Base-by-base conservation (phyloP, 768 basidiomycete species). In the Albatrellus ellisii region DNA sequence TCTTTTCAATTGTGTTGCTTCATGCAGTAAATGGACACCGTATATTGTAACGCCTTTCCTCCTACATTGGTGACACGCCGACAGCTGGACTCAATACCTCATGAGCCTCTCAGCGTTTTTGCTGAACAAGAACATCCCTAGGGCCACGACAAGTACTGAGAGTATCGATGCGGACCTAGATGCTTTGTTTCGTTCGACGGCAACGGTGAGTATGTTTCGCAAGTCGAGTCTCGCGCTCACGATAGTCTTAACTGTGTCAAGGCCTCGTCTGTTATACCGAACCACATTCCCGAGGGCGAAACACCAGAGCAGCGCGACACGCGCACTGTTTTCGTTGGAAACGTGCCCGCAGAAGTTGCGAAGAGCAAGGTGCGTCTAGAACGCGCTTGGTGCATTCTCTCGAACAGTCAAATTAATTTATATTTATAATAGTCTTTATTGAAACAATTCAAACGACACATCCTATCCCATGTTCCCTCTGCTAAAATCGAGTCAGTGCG, bases 261-360 rank as follows among this genome's bases (percentile, higher is more conserved):
- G n/a, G n/a, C n/a, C n/a, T n/a, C n/a, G n/a, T n/a, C n/a, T n/a
- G n/a, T n/a, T n/a, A n/a, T n/a, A 32, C 46, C 52, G 12, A 82
- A 77, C 46, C 70, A 67, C 50, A 65, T 68, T 1, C 86, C 84
- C 0, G 47, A 61, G 20, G 77, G 74, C 41, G 92, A 97, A 60
- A 84, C 84, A 0, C 57, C 72, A 14, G 77, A 75, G 42, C 75
- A 72, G 46, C 72, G 82, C 36, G 78, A 95, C 52, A 70, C 71
- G 14, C 73, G 94, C 21, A 97, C 94, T 4, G 67, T 97, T 36
- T 99, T 99, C 59, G 64, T 99, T 11, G 92, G 92, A 3, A 97
- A 97, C 55, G 64, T 99, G 2, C 73, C 79, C 0, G 63, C 83
- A 1, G 79, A 84, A 6, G 73, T 86, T 15, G 79, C 77, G 14